A percentile compares a stretch with the other conserved stretches of the same genome.
phyloP scores from a whole-genome alignment of 768 basidiomycete species.

The Russula sp. region DNA sequence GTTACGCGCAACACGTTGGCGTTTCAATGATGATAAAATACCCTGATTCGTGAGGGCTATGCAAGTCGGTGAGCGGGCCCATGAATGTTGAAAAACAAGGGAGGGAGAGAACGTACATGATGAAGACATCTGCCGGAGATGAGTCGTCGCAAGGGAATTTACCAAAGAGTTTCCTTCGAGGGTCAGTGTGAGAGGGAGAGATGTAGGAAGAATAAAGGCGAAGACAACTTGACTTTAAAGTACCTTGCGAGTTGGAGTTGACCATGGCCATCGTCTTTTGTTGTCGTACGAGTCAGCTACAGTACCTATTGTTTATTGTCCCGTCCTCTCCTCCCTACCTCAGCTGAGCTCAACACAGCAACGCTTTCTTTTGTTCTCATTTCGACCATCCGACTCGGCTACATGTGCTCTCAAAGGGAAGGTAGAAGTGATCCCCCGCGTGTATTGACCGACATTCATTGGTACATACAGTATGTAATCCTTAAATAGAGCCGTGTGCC shows the following conservation, averaged over 20 bases:
- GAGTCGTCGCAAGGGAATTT: not conserved
- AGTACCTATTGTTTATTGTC: too few species aligned
- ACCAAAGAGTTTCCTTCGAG: not conserved
- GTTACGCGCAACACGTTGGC: constrained; percentile 14
- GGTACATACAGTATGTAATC: constrained; percentile 10
- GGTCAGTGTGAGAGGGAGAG: not conserved
- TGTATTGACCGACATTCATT: not conserved
- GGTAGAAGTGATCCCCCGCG: not conserved
- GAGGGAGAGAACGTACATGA: not conserved
- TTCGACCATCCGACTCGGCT: too few species aligned
- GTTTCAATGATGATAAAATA: constrained; percentile 15
- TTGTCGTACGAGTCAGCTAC: not conserved
- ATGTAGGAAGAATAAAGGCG: not conserved
- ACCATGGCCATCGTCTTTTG: not conserved
- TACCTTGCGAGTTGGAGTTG: not conserved
- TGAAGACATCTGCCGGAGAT: not conserved
- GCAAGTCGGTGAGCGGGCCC: not conserved
- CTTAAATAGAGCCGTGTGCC: constrained; percentile 10
- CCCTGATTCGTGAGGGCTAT: constrained; percentile 5
- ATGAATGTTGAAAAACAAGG: too few species aligned
- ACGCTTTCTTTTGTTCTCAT: too few species aligned
- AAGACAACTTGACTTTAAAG: not conserved
- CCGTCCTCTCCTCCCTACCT: too few species aligned
- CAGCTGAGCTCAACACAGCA: too few species aligned
- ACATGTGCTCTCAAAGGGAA: too few species aligned